These are phyloP conservation scores for Wallemia mellicola DNA, from an alignment of 1,284 basidiomycete genomes.

Conservation along the genomic window DNA sequence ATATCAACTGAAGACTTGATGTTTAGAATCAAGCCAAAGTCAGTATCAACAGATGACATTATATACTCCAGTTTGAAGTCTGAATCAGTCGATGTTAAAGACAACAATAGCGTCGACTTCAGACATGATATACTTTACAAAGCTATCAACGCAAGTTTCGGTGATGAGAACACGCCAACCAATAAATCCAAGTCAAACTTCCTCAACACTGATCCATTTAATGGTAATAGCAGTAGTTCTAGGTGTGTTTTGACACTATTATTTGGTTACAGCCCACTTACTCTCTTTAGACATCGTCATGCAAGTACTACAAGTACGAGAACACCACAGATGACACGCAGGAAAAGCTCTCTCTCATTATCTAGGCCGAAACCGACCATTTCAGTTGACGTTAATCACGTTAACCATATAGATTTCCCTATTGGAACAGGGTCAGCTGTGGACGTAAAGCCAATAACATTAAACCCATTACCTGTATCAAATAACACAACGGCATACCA, in stretches of 20 bases:
- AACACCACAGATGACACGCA: too few species aligned
- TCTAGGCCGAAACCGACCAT: too few species aligned
- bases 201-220: not conserved
- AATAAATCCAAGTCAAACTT: not conserved
- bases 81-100: not conserved
- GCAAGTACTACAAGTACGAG: too few species aligned
- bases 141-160: not conserved
- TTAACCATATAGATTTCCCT: not conserved
- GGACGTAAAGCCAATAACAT: not conserved
- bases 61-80: not conserved
- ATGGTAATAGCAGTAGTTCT: not conserved
- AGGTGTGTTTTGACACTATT: too few species aligned
- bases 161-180: not conserved
- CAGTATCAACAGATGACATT: not conserved
- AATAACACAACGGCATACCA: not conserved
- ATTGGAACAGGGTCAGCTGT: not conserved
- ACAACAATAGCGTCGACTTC: not conserved
- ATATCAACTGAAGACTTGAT: not conserved
- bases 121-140: not conserved
- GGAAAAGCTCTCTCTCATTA: too few species aligned
- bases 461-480: not conserved
- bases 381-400: too few species aligned
- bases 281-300: too few species aligned
- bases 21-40: not conserved
- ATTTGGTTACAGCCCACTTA: too few species aligned